These are phyloP conservation scores for Hypomyces perniciosus DNA, from an alignment of 2,329 filamentous ascomycete species.

Conservation along the genomic window DNA sequence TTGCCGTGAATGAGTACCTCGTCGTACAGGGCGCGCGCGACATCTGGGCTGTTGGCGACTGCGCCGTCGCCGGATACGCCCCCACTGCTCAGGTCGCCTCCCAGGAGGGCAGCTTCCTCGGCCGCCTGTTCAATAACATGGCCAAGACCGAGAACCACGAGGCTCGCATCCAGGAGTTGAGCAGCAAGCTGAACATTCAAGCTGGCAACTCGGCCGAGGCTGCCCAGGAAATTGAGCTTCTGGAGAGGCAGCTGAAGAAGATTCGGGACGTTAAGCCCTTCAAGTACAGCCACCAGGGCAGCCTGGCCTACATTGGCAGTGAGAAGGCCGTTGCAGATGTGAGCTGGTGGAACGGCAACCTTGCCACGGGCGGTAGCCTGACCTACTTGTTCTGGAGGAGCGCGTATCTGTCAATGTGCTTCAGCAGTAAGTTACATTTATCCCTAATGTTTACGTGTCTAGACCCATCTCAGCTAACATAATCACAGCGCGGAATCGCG, in stretches of 20 bases:
- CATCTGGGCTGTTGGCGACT: constrained; percentile 97
- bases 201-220: constrained; percentile 61
- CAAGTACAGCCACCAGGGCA: constrained; percentile 97
- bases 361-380: constrained; percentile 85
- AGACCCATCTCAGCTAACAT: constrained; percentile 14
- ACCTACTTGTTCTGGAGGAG: constrained; percentile 99
- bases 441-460: neutral
- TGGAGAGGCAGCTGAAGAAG: constrained; percentile 80
- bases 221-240: constrained; percentile 70
- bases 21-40: constrained; percentile 96
- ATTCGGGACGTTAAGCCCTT: constrained; percentile 96
- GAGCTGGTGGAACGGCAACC: constrained; percentile 93
- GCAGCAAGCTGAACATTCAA: constrained; percentile 53
- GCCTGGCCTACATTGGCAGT: constrained; percentile 93
- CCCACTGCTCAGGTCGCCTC: constrained; percentile 94
- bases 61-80: constrained; percentile 93
- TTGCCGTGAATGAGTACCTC: constrained; percentile 97
- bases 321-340: constrained; percentile 98
- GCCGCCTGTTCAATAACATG: constrained; percentile 97
- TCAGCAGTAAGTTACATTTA: constrained; percentile 69
- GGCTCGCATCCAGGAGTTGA: constrained; percentile 64
- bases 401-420: constrained; percentile 99
- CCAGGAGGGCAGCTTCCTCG: constrained; percentile 93
- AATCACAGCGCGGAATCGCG: constrained; percentile 74
- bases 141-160: constrained; percentile 87